Evolutionary conservation across 768 basidiomycete genomes (phyloP).

Genomic region (Suillus hirtellus): DNA sequence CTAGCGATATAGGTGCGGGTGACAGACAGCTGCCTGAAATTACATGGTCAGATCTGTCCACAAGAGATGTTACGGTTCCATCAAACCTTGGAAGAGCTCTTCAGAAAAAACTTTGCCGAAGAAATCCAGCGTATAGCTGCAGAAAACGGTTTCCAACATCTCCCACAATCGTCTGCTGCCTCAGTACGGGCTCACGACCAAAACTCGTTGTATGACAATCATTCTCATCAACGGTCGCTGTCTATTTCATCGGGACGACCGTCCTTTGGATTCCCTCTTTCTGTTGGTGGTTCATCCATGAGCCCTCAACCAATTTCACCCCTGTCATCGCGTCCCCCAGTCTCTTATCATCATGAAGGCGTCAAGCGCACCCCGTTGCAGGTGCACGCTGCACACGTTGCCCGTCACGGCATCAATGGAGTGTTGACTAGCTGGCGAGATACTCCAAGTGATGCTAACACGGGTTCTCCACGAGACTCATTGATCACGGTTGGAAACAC

Average conservation of each 20-base stretch:
- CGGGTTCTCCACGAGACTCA: constrained; percentile 69
- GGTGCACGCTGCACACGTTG: constrained; percentile 76
- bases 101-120: constrained; percentile 80
- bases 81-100: constrained; percentile 82
- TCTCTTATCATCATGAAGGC: constrained; percentile 17
- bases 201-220: constrained; percentile 47
- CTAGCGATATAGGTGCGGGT: constrained; percentile 58
- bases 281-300: constrained; percentile 46
- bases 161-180: constrained; percentile 40
- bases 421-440: constrained; percentile 79
- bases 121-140: constrained; percentile 74
- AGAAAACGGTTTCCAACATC: constrained; percentile 54
- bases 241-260: constrained; percentile 48
- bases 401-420: constrained; percentile 80
- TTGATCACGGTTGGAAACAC: constrained; percentile 68
- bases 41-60: constrained; percentile 82
- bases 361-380: constrained; percentile 74
- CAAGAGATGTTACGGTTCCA: constrained; percentile 93
- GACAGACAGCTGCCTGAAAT: constrained; percentile 79
- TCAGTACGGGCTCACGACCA: constrained; percentile 44
- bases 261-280: constrained; percentile 50
- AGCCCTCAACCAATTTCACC: constrained; percentile 48
- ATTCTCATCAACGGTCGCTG: constrained; percentile 46
- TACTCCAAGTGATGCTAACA: constrained; percentile 39
- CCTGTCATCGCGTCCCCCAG: constrained; percentile 29